A percentile compares a stretch with the other conserved stretches of the same genome.
These are phyloP conservation scores for Marchantia paleacea DNA, from an alignment of 225 moss, liverwort and hornwort species.

Conservation along the genomic window DNA sequence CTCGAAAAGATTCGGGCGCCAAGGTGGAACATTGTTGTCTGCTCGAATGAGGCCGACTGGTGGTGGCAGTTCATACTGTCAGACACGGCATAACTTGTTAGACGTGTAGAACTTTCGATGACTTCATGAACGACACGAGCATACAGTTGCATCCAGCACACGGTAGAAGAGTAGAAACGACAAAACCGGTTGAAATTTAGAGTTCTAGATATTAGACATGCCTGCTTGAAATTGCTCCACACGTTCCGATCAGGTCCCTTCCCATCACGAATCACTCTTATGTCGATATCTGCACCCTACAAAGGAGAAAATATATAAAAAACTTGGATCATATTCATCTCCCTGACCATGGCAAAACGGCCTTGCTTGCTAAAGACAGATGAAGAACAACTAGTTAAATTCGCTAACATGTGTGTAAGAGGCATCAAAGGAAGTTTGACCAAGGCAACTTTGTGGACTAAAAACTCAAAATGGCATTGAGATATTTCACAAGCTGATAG, in stretches of 20 bases:
- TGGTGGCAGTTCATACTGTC: constrained; percentile 71
- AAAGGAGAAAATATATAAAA: neutral
- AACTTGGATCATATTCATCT: neutral
- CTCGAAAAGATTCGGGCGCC: constrained; percentile 77
- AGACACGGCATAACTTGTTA: neutral
- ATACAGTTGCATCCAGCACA: neutral
- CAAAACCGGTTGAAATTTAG: neutral
- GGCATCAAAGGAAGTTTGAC: too few species aligned
- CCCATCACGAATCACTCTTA: constrained; percentile 95
- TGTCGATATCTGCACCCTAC: constrained; percentile 99
- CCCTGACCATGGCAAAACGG: neutral
- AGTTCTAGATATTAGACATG: constrained; percentile 2
- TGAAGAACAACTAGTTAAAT: neutral
- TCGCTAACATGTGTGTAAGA: too few species aligned
- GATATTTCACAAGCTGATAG: neutral
- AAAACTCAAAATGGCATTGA: neutral
- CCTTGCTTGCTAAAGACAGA: neutral
- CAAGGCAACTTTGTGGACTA: too few species aligned
- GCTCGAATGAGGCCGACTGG: constrained; percentile 90
- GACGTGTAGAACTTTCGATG: neutral
- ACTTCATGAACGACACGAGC: too few species aligned
- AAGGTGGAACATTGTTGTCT: constrained; percentile 93
- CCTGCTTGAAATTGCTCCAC: constrained; percentile 99
- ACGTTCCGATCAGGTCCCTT: constrained; percentile 88
- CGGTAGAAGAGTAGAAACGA: neutral